A percentile compares a stretch with the other conserved stretches of the same genome.
phyloP scores from a whole-genome alignment of 768 basidiomycete species.

The Amanita pallidorosea region DNA sequence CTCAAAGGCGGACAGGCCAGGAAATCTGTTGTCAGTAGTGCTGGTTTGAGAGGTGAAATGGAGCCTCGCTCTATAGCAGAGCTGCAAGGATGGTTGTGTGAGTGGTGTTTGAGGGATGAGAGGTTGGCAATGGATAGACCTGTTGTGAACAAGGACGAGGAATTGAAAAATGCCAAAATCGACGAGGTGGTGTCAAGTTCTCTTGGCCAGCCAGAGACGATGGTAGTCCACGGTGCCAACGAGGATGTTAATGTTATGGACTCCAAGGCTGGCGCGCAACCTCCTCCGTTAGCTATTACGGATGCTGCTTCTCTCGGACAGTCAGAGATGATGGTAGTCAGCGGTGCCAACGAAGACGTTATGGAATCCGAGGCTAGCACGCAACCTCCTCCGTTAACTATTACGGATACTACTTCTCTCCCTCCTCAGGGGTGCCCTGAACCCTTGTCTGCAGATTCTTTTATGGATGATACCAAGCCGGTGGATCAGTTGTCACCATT shows the following conservation, averaged over 20 bases:
- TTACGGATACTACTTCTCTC: neutral
- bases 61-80: conserved; percentile 25
- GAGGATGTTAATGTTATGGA: neutral
- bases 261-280: neutral
- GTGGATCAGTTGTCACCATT: neutral
- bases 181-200: neutral
- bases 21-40: conserved; percentile 23
- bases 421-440: neutral
- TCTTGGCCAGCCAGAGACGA: neutral
- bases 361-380: neutral
- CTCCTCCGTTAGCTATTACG: neutral
- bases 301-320: neutral
- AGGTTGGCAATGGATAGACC: neutral
- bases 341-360: neutral
- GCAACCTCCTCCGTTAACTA: neutral
- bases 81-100: conserved; percentile 22
- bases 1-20: conserved; percentile 47
- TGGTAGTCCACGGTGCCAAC: neutral
- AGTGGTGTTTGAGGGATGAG: conserved; percentile 34
- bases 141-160: neutral
- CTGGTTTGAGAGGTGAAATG: conserved; percentile 29
- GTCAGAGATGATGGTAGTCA: too few species aligned
- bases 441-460: neutral
- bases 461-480: neutral
- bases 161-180: neutral